Percentiles rank a stretch among this genome's conserved stretches.
Evolutionary conservation across 1,139 yeast species (phyloP).

Genomic region (Kurtzmaniella quercitrusa): DNA sequence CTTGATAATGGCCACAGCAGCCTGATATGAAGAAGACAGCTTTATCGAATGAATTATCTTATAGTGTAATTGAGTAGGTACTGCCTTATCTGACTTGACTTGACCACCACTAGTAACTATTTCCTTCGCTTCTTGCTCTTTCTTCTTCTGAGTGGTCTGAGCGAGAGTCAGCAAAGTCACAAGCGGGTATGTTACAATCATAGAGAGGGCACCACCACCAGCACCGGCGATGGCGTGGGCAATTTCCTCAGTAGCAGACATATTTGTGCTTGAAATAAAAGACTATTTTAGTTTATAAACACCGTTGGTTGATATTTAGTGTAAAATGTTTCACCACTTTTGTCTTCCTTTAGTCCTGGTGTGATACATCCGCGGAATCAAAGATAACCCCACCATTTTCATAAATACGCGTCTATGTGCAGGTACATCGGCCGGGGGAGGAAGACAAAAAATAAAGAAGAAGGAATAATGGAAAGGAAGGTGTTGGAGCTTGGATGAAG

Average conservation of each 20-base stretch:
- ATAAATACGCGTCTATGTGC: background rate
- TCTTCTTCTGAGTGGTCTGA: slow-evolving; percentile 56
- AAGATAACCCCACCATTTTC: slow-evolving; percentile 1
- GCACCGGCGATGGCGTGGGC: slow-evolving; percentile 94
- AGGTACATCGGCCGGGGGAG: too few relatives aligned
- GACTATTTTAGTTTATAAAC: background rate
- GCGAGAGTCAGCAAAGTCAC: slow-evolving; percentile 82
- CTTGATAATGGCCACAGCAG: slow-evolving; percentile 45
- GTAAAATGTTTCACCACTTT: background rate
- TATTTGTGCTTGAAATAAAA: slow-evolving; percentile 7
- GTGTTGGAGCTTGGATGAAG: too few relatives aligned
- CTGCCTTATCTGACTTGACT: background rate
- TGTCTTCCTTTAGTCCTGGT: background rate
- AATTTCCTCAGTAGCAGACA: slow-evolving; percentile 45
- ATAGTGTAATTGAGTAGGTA: slow-evolving; percentile 11
- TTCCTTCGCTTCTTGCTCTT: slow-evolving; percentile 16
- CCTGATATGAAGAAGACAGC: slow-evolving; percentile 24
- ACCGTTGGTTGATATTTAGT: background rate
- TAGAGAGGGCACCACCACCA: slow-evolving; percentile 85
- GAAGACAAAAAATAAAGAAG: too few relatives aligned
- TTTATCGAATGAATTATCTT: slow-evolving; percentile 19
- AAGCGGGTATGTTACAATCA: slow-evolving; percentile 81
- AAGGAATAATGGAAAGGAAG: too few relatives aligned
- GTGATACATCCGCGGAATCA: slow-evolving; percentile 1
- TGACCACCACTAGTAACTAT: slow-evolving; percentile 5